Evolutionary conservation across 2,329 filamentous ascomycete genomes (phyloP).

Genomic region (Ambrosiella xylebori): DNA sequence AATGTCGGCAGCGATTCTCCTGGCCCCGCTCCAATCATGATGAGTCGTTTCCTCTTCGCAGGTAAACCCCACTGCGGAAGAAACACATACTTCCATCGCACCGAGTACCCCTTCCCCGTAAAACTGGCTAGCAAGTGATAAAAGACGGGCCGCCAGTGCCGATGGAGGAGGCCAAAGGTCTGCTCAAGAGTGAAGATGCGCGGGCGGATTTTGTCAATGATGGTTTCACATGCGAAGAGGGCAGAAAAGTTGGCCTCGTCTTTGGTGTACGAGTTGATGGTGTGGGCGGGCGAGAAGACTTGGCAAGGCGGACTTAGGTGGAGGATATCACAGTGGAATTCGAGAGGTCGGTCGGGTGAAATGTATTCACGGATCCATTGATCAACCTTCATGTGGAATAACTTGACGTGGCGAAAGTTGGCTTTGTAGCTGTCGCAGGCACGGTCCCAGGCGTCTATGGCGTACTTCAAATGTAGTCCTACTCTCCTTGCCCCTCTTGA

Average conservation of each 20-base stretch:
- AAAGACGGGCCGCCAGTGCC: constrained; percentile 38
- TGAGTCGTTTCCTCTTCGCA: constrained; percentile 32
- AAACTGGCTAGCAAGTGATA: constrained; percentile 45
- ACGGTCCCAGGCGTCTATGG: constrained; percentile 42
- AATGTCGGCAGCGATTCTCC: constrained; percentile 54
- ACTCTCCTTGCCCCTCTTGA: constrained; percentile 43
- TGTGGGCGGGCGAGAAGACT: constrained; percentile 57
- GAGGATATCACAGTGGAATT: constrained; percentile 40
- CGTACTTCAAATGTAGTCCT: constrained; percentile 42
- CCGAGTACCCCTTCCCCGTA: constrained; percentile 46
- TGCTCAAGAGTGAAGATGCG: constrained; percentile 64
- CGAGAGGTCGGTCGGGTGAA: constrained; percentile 18
- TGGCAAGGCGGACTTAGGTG: constrained; percentile 69
- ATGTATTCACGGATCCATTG: constrained; percentile 27
- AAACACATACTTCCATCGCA: constrained; percentile 48
- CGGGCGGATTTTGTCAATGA: constrained; percentile 43
- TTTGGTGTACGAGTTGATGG: constrained; percentile 41
- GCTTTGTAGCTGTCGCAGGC: constrained; percentile 39
- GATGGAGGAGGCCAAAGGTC: constrained; percentile 47
- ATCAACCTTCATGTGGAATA: constrained; percentile 31
- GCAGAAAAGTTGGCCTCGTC: constrained; percentile 54
- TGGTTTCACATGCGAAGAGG: constrained; percentile 32
- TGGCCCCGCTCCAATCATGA: constrained; percentile 44
- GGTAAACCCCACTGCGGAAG: constrained; percentile 34
- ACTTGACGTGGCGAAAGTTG: constrained; percentile 37